Evolutionary conservation across 2,329 filamentous ascomycete species (phyloP).

Genomic region (Sporothrix pallida): DNA sequence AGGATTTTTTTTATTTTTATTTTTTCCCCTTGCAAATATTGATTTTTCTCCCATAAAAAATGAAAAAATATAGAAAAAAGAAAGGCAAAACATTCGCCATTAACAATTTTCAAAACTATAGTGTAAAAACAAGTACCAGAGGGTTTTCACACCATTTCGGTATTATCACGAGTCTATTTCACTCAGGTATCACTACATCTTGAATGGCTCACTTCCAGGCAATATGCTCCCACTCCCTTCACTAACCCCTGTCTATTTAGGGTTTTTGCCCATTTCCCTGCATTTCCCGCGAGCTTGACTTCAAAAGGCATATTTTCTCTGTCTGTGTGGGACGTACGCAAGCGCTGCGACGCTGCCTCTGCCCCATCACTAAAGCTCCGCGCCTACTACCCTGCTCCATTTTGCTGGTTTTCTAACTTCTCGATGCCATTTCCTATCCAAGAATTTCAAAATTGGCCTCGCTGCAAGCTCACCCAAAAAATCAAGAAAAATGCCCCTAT

Average conservation of each 20-base stretch:
- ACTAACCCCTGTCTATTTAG: conserved; percentile 5
- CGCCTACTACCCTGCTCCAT: conserved; percentile 4
- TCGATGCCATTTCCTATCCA: not conserved
- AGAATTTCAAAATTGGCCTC: not conserved
- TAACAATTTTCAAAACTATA: too few relatives aligned
- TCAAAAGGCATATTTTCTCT: not conserved
- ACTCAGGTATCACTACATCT: too few relatives aligned
- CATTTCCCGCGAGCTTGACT: not conserved
- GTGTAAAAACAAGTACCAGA: too few relatives aligned
- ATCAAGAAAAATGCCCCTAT: not conserved
- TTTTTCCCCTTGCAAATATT: too few relatives aligned
- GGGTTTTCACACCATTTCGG: too few relatives aligned
- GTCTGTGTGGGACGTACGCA: not conserved
- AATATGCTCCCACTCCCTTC: not conserved
- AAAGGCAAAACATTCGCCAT: too few relatives aligned
- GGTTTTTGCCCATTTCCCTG: not conserved
- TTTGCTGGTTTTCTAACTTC: not conserved
- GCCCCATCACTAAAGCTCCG: conserved; percentile 17
- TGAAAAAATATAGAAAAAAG: too few relatives aligned
- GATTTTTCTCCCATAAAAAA: too few relatives aligned
- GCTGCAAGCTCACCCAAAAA: not conserved
- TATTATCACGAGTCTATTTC: too few relatives aligned
- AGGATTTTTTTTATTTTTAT: too few relatives aligned
- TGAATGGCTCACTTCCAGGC: too few relatives aligned
- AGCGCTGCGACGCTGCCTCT: conserved; percentile 9